Percentiles rank a stretch among this genome's conserved stretches.
phyloP scores from a whole-genome alignment of 768 basidiomycete genomes.

The Agaricus sinodeliciosus region DNA sequence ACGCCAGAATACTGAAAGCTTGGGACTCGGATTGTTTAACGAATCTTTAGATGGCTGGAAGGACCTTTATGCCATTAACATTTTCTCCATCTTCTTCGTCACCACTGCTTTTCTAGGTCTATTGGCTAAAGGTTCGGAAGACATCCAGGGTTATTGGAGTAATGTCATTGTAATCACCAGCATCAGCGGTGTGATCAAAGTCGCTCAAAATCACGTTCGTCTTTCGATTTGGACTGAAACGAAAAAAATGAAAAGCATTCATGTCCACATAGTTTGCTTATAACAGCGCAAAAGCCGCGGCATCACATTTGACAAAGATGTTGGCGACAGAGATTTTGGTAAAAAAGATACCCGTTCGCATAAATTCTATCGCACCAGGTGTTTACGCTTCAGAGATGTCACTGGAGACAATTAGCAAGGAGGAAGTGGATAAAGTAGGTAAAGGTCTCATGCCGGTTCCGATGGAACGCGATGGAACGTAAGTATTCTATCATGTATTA shows the following conservation, averaged over 20 bases:
- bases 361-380: slow-evolving; percentile 72
- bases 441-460: slow-evolving; percentile 60
- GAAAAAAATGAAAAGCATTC: neutral
- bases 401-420: slow-evolving; percentile 35
- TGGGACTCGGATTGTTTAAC: slow-evolving; percentile 67
- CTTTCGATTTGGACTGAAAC: neutral
- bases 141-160: slow-evolving; percentile 50
- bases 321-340: slow-evolving; percentile 70
- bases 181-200: slow-evolving; percentile 63
- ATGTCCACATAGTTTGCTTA: slow-evolving; percentile 56
- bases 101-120: slow-evolving; percentile 73
- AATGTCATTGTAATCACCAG: slow-evolving; percentile 74
- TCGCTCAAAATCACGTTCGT: slow-evolving; percentile 75
- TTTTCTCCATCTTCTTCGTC: slow-evolving; percentile 72
- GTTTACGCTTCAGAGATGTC: slow-evolving; percentile 79
- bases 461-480: slow-evolving; percentile 59
- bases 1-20: slow-evolving; percentile 53
- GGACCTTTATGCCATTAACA: slow-evolving; percentile 58
- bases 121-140: slow-evolving; percentile 64
- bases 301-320: slow-evolving; percentile 71
- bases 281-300: slow-evolving; percentile 76
- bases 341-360: slow-evolving; percentile 60
- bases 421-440: slow-evolving; percentile 45
- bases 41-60: slow-evolving; percentile 61
- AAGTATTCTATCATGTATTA: slow-evolving; percentile 23